Evolutionary conservation across 768 basidiomycete genomes (phyloP), one percentile per base, ranked within the genome.

Genomic region (Asterophora lycoperdoides): DNA sequence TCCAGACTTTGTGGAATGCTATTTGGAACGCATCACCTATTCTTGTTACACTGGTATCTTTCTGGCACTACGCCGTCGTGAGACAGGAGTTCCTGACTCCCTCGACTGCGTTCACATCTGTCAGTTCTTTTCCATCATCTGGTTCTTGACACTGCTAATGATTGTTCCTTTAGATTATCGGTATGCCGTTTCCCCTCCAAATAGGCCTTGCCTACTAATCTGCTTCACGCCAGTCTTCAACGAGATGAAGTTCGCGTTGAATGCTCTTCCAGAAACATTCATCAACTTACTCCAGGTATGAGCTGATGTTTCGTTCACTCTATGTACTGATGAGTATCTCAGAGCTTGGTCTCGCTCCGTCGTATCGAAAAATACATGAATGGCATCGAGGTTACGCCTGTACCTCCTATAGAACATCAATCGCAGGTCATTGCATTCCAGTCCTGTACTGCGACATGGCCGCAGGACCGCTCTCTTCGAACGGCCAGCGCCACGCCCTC

Each of bases 341-440:
- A 86, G 85, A 80, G 83, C 46, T 74, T 89, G 39, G 89, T 96
- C 13, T 93, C 91, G 9, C 71, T 93, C 42, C 83, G 87, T 14
- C 89, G 93, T 43, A 93, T 96, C 51, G 92, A 94, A 62, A 93
- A 89, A 58, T 96, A 94, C 64, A 77, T 96, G 19, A 69, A 79
- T 41, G 75, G 79, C 8, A 77, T 79, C 1, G 93, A 97, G 66
- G 82, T 96, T 13, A 63, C 75, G 1, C 64, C 74, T 1, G 81
- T 89, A 9, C 75, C 73, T 4, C 81, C 83, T 2, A 64, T 88
- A 7, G 64, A 72, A 17, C 64, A 76, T 23, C 79, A 84, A 54
- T 73, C 75, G n/a, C 71, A 75, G 43, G 76, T 70, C 3, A 83
- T 94, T 45, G 75, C 83, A 1, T 78, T 94, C 56, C 86, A 86